Percentiles rank a stretch among this genome's conserved stretches.
Conservation (phyloP, 2,329 filamentous ascomycete genomes). For the Pseudofabraea citricarpa region DNA sequence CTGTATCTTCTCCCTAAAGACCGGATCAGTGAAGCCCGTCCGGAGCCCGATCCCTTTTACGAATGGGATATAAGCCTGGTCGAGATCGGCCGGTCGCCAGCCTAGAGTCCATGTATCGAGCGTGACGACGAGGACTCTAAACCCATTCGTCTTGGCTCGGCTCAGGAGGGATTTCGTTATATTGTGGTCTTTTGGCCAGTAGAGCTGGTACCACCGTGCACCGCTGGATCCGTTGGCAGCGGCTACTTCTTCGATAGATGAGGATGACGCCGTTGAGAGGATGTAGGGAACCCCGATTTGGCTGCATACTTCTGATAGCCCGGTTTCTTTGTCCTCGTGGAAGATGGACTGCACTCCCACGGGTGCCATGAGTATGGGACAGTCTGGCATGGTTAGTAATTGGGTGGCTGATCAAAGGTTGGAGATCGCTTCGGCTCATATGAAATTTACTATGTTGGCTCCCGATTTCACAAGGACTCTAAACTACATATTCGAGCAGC, state of each 20-base stretch:
- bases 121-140: slow-evolving; percentile 63
- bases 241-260: slow-evolving; percentile 63
- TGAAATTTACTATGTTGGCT: too few species aligned
- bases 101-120: slow-evolving; percentile 65
- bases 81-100: slow-evolving; percentile 66
- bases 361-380: slow-evolving; percentile 58
- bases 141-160: slow-evolving; percentile 58
- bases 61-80: slow-evolving; percentile 57
- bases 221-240: slow-evolving; percentile 50
- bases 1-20: slow-evolving; percentile 54
- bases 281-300: slow-evolving; percentile 60
- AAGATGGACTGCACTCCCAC: slow-evolving; percentile 66
- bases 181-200: slow-evolving; percentile 65
- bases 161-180: slow-evolving; percentile 59
- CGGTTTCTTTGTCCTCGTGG: slow-evolving; percentile 60
- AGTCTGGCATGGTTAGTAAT: slow-evolving; percentile 2
- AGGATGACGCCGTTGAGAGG: slow-evolving; percentile 58
- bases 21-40: slow-evolving; percentile 62
- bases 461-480: too few species aligned
- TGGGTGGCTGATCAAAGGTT: too few species aligned
- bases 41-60: slow-evolving; percentile 52
- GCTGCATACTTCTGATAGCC: slow-evolving; percentile 57
- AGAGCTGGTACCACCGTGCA: slow-evolving; percentile 68
- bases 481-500: too few species aligned
- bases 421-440: too few species aligned